Evolutionary conservation across 331 rosid species (phyloP).

Genomic region (Acacia concinna): DNA sequence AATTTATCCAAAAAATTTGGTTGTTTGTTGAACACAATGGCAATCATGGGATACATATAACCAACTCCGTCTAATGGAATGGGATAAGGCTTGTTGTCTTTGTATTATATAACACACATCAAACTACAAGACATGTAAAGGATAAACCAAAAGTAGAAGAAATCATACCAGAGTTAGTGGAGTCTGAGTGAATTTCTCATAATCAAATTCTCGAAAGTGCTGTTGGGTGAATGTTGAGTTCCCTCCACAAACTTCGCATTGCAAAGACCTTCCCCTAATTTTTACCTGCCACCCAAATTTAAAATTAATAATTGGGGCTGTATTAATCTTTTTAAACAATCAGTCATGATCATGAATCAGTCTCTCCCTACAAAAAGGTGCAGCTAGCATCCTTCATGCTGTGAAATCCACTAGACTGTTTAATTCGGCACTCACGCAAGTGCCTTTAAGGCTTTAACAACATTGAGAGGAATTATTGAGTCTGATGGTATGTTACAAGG

Average conservation of each 20-base stretch:
- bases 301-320: background rate
- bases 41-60: too few relatives aligned
- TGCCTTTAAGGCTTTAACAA: background rate
- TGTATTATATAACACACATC: background rate
- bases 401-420: background rate
- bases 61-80: background rate
- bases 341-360: background rate
- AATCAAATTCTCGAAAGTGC: slow-evolving; percentile 75
- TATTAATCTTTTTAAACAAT: background rate
- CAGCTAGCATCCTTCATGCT: background rate
- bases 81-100: too few relatives aligned
- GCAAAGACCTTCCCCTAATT: slow-evolving; percentile 82
- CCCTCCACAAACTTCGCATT: slow-evolving; percentile 81
- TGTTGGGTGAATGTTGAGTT: slow-evolving; percentile 54
- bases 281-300: slow-evolving; percentile 61
- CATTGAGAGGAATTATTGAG: background rate
- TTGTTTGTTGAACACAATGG: too few relatives aligned
- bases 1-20: background rate
- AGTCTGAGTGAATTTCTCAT: slow-evolving; percentile 79
- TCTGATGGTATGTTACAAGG: background rate
- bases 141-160: slow-evolving; percentile 16
- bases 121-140: background rate
- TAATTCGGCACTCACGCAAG: background rate
- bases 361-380: background rate
- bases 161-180: slow-evolving; percentile 66